Evolutionary conservation across 148 eudicot genomes (phyloP).

Genomic region (Salicornia ramosissima): DNA sequence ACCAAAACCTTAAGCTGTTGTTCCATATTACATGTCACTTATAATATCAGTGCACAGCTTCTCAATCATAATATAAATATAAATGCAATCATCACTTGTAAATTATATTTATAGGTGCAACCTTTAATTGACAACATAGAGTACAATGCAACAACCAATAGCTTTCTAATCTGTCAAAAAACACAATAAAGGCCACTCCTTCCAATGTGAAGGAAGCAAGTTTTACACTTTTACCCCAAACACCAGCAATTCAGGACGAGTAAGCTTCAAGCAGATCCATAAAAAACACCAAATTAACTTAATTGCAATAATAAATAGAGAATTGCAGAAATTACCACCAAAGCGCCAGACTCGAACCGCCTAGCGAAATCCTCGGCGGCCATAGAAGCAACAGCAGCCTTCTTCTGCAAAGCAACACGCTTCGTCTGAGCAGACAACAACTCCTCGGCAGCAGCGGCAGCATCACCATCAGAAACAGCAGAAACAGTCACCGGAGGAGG

Average conservation of each 20-base stretch:
- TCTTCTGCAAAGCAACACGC: slow-evolving; percentile 71
- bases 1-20: not conserved
- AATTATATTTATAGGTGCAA: no score
- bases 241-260: no score
- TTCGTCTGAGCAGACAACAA: slow-evolving; percentile 69
- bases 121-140: no score
- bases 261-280: not conserved
- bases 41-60: not conserved
- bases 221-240: no score
- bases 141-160: not conserved
- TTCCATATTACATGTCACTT: not conserved
- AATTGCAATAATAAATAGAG: no score
- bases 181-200: not conserved
- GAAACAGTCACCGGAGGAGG: slow-evolving; percentile 30
- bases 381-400: slow-evolving; percentile 69
- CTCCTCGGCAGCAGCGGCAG: slow-evolving; percentile 32
- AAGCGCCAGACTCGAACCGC: slow-evolving; percentile 60
- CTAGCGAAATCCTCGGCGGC: slow-evolving; percentile 80
- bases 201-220: no score
- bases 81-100: not conserved
- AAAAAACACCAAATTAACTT: slow-evolving; percentile 7
- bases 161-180: not conserved
- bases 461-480: slow-evolving; percentile 15
- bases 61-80: no score
- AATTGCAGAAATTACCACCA: slow-evolving; percentile 28